A percentile compares a stretch with the other conserved stretches of the same genome.
Conservation (phyloP, 129 eudicot genomes). For the Lactuca saligna region DNA sequence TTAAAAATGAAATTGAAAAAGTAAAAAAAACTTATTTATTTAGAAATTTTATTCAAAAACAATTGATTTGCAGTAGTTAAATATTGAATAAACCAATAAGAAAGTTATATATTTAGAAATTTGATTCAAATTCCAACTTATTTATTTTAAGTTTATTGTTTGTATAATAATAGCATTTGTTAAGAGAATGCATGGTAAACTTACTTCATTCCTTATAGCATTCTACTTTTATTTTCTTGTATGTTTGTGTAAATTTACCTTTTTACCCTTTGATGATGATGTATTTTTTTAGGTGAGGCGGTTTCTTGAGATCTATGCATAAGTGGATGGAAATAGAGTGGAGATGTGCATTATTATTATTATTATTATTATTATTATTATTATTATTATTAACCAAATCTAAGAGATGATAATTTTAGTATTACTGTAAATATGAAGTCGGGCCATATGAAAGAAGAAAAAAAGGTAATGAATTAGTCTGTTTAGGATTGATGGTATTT, state of each 20-base stretch:
- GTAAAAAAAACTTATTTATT: too few species aligned
- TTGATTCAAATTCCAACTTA: too few species aligned
- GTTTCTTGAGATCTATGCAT: slow-evolving; percentile 59
- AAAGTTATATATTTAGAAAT: too few species aligned
- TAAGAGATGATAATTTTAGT: slow-evolving; percentile 20
- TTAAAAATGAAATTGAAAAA: too few species aligned
- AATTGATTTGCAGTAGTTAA: too few species aligned
- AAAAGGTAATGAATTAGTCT: slow-evolving; percentile 21
- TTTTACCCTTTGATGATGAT: not conserved
- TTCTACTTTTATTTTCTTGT: not conserved
- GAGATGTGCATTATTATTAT: slow-evolving; percentile 22
- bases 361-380: not conserved
- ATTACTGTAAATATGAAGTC: slow-evolving; percentile 27
- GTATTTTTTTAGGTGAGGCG: slow-evolving; percentile 56
- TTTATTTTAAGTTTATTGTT: too few species aligned
- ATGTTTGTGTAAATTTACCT: not conserved
- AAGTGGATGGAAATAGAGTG: slow-evolving; percentile 7
- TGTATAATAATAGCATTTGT: too few species aligned
- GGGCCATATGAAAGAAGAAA: not conserved
- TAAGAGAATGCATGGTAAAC: slow-evolving; percentile 71
- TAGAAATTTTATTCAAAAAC: too few species aligned
- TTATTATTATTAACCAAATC: slow-evolving; percentile 36
- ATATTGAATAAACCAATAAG: too few species aligned
- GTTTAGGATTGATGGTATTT: slow-evolving; percentile 20
- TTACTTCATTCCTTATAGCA: not conserved